Evolutionary conservation across 1,139 yeast species (phyloP).

Genomic region (Saccharomyces hybrid): DNA sequence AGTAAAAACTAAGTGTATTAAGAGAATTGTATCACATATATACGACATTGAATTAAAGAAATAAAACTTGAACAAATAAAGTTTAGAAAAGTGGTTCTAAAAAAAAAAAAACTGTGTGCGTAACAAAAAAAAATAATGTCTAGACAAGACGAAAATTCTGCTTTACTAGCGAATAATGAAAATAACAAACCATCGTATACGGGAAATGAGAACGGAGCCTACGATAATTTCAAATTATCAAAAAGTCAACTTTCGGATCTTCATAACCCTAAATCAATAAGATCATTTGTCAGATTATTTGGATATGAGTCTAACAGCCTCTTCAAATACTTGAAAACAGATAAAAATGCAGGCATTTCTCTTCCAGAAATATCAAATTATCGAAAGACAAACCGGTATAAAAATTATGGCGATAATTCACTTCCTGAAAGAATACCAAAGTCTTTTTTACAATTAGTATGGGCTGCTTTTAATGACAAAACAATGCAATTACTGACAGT

Average conservation of each 20-base stretch:
- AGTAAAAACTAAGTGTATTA: neutral
- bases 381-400: slow-evolving; percentile 30
- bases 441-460: slow-evolving; percentile 59
- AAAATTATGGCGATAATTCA: slow-evolving; percentile 56
- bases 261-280: slow-evolving; percentile 34
- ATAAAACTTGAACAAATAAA: neutral
- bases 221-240: neutral
- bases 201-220: neutral
- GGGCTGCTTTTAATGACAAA: slow-evolving; percentile 85
- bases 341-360: slow-evolving; percentile 40
- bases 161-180: neutral
- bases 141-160: neutral
- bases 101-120: neutral
- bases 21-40: neutral
- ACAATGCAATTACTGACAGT: slow-evolving; percentile 74
- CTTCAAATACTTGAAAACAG: slow-evolving; percentile 35
- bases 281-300: slow-evolving; percentile 11
- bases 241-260: slow-evolving; percentile 19
- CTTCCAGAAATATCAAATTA: slow-evolving; percentile 20
- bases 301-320: slow-evolving; percentile 18
- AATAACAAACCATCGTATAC: neutral
- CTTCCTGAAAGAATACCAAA: slow-evolving; percentile 66
- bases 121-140: neutral
- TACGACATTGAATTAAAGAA: neutral
- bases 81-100: neutral